Evolutionary conservation across 2,329 filamentous ascomycete genomes (phyloP), one percentile per base, ranked within the genome.

Genomic region (Ophiocordyceps camponoti-saundersi): DNA sequence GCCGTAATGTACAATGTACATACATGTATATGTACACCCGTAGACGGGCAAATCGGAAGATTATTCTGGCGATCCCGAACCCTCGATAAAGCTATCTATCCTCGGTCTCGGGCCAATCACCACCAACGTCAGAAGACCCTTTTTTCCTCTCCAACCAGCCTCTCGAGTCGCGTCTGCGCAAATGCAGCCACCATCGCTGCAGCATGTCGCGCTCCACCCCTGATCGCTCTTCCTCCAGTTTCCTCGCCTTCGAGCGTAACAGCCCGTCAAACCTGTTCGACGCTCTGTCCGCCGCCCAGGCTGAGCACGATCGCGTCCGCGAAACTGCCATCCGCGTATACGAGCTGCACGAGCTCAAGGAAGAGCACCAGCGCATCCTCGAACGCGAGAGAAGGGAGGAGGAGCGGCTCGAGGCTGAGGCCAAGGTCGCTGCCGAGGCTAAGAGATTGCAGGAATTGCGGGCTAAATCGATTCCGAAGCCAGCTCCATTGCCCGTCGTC

Each of bases 261-360:
- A 75, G 73, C 32, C 79, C 80, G 56, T 66, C 73, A 45, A 70
- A 68, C 47, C 81, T 86, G 57, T 71, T 73, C 48, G 73, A 79
- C 53, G 81, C 82, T 15, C 71, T 90, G 16, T 75, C 74, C 43
- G 73, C 74, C 44, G 81, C 81, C 4, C 76, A 77, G 44, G 69
- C 70, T 15, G 75, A 82, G 56, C 84, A 88, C 59, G 75, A 83
- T 36, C 71, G 75, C 26, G 73, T 90, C 12, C 71, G 72, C 26
- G 63, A 70, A 47, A 62, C 63, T 29, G 73, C 73, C 8, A 59
- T 74, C 34, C 63, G 66, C 16, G 69, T 69, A 7, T 71, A 66
- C 47, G 61, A 71, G 49, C 59, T 72, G 40, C 65, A 76, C 48
- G 63, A 70, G 49, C 55, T 70, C 16, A 59, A 69, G 46, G 62